Conservation (phyloP, 225 moss, liverwort and hornwort species). For the Lunularia cruciata region DNA sequence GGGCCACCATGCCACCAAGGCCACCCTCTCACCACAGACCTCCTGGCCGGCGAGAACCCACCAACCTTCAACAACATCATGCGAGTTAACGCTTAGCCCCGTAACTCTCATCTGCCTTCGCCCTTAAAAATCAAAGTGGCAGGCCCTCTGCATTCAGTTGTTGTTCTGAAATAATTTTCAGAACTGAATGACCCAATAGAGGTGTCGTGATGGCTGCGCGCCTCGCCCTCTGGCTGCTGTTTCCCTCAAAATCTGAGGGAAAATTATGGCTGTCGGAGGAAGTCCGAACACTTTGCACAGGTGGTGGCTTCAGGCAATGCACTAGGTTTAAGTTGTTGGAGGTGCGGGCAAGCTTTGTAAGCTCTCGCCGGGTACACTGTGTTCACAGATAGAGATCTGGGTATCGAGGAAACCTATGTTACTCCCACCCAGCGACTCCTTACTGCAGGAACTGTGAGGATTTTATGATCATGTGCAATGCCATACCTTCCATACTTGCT, state of each 20-base stretch:
- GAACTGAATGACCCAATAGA: constrained; percentile 27
- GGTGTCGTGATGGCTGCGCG: constrained; percentile 18
- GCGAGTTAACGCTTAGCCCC: constrained; percentile 99
- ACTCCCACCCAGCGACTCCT: neutral
- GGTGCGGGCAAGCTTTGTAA: neutral
- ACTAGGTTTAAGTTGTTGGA: constrained; percentile 8
- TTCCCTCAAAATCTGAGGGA: constrained; percentile 8
- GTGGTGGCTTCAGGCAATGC: constrained; percentile 5
- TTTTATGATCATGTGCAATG: neutral
- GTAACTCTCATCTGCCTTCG: constrained; percentile 59
- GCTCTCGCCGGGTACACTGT: constrained; percentile 2
- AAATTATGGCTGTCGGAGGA: neutral
- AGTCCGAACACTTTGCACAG: neutral
- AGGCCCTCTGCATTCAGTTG: constrained; percentile 31
- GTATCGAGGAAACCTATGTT: neutral
- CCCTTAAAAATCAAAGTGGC: constrained; percentile 56
- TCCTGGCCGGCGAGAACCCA: constrained; percentile 99
- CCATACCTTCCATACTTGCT: constrained; percentile 90
- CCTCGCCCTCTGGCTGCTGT: constrained; percentile 10
- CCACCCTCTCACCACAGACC: constrained; percentile 96
- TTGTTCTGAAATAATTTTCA: constrained; percentile 30
- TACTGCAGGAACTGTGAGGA: neutral
- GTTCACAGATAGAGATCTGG: neutral
- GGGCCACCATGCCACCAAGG: constrained; percentile 87
- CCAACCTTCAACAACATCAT: constrained; percentile 99